Base-by-base conservation (phyloP, 2,329 filamentous ascomycete genomes). In the Verticillium dahliae region DNA sequence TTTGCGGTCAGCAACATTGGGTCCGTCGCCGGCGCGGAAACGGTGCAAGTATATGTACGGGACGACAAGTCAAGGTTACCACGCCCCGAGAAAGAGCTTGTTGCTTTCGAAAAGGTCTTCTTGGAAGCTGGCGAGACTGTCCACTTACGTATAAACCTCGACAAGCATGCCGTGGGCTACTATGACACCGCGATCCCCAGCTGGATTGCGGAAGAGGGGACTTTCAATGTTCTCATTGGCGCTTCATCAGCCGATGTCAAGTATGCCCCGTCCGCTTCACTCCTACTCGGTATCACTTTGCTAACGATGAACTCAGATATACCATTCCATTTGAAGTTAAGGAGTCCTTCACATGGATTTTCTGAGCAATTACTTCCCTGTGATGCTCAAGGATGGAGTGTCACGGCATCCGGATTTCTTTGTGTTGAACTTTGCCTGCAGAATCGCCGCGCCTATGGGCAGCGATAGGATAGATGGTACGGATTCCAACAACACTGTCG, bases 61-160 rank as follows among this genome's bases (percentile, higher is more conserved):
- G 86, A 89, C 61, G 78, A 83, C 58, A 84, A 83, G 70, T 85
- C 85, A 1, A 76, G 81, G 10, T 76, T 91, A n/a, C 83, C 83
- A 0, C 77, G 88, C 27, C 88, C 88, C 0, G 83, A 86, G 66
- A 90, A 91, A 74, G 89, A 91, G 73, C 77, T 91, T 1, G 85
- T 86, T 38, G 87, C 86, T 0, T 91, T 91, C 68, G 82, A 83
- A 62, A 90, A 90, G 73, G 80, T 89, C 0, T 78, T 75, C 58
- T 72, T 91, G 3, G 77, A 83, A 55, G 76, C 81, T 1, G 85
- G 84, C 4, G 81, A 84, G 75, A 84, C 81, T 0, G 79, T 75
- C 65, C 80, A 83, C 62, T 70, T 83, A 38, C 72, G 74, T 10
- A 72, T 83, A 4, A 65, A 67, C 15, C 66, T 84, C 10, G 80